Percentiles rank a stretch among this genome's conserved stretches.
These are phyloP conservation scores for Exophiala mesophila DNA, from an alignment of 2,329 filamentous ascomycete genomes.

Conservation along the genomic window DNA sequence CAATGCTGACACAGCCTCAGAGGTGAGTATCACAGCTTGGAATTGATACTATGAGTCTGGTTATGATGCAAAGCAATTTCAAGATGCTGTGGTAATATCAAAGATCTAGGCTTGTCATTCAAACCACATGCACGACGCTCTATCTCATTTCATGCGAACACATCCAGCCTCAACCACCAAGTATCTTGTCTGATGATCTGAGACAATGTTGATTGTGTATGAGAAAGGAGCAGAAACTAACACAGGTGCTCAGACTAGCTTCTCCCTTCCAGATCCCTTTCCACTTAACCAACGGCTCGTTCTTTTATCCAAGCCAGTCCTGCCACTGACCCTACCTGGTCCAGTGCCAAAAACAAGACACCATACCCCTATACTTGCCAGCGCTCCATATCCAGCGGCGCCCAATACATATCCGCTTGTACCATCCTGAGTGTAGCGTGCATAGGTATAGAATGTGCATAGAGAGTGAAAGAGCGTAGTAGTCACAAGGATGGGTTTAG, in stretches of 20 bases:
- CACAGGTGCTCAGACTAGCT: not conserved
- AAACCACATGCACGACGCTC: too few relatives aligned
- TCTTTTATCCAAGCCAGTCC: slow-evolving; percentile 48
- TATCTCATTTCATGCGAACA: too few relatives aligned
- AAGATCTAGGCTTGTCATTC: too few relatives aligned
- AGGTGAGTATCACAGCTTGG: too few relatives aligned
- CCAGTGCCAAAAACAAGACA: slow-evolving; percentile 55
- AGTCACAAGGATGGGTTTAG: slow-evolving; percentile 60
- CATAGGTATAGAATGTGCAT: slow-evolving; percentile 64
- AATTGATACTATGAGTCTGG: too few relatives aligned
- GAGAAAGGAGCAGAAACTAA: too few relatives aligned
- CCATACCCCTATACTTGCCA: slow-evolving; percentile 63
- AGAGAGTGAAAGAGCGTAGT: slow-evolving; percentile 62
- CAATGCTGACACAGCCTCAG: too few relatives aligned
- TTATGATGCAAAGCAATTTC: too few relatives aligned
- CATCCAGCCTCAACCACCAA: too few relatives aligned
- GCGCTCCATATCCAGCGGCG: slow-evolving; percentile 50
- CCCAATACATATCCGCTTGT: slow-evolving; percentile 59
- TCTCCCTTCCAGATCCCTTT: not conserved
- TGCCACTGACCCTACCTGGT: slow-evolving; percentile 54
- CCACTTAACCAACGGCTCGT: not conserved
- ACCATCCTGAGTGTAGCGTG: slow-evolving; percentile 53
- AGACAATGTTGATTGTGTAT: too few relatives aligned
- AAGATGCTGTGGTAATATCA: too few relatives aligned
- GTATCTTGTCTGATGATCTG: too few relatives aligned